Evolutionary conservation across 2,329 filamentous ascomycete genomes (phyloP).

Genomic region (Neonectria ditissima): DNA sequence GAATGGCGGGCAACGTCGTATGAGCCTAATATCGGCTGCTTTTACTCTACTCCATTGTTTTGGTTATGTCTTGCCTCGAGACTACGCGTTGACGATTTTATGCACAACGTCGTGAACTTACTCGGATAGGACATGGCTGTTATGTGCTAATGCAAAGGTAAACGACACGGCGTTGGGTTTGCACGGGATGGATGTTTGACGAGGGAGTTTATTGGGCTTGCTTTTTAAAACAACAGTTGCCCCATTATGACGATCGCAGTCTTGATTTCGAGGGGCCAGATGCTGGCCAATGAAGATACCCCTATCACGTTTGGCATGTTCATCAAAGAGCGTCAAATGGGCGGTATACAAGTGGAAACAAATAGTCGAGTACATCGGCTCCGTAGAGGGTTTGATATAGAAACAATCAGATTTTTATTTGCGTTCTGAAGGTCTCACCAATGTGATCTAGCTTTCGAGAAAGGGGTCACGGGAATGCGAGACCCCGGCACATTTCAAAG

Average conservation of each 20-base stretch:
- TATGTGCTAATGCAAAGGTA: slow-evolving; percentile 29
- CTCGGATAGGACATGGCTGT: slow-evolving; percentile 12
- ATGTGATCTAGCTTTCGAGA: slow-evolving; percentile 5
- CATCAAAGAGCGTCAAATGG: slow-evolving; percentile 25
- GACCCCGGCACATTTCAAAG: background rate
- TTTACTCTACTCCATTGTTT: slow-evolving; percentile 29
- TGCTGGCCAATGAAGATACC: slow-evolving; percentile 37
- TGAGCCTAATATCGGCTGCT: slow-evolving; percentile 43
- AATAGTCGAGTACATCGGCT: slow-evolving; percentile 24
- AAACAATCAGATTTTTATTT: slow-evolving; percentile 19
- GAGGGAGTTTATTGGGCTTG: slow-evolving; percentile 17
- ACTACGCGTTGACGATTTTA: slow-evolving; percentile 23
- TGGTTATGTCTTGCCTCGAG: slow-evolving; percentile 7
- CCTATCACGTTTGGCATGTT: slow-evolving; percentile 28
- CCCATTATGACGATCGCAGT: slow-evolving; percentile 1
- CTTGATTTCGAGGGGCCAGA: slow-evolving; percentile 13
- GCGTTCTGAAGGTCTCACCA: slow-evolving; percentile 13
- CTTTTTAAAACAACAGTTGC: slow-evolving; percentile 14
- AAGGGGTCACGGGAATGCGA: slow-evolving; percentile 7
- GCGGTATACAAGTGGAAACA: slow-evolving; percentile 22
- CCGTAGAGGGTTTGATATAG: slow-evolving; percentile 15
- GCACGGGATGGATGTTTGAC: slow-evolving; percentile 8
- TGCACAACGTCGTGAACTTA: slow-evolving; percentile 33
- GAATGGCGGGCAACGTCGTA: slow-evolving; percentile 85
- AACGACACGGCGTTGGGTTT: slow-evolving; percentile 37